phyloP scores from a whole-genome alignment of 1,284 basidiomycete genomes.

The Lignosus rhinocerotis region DNA sequence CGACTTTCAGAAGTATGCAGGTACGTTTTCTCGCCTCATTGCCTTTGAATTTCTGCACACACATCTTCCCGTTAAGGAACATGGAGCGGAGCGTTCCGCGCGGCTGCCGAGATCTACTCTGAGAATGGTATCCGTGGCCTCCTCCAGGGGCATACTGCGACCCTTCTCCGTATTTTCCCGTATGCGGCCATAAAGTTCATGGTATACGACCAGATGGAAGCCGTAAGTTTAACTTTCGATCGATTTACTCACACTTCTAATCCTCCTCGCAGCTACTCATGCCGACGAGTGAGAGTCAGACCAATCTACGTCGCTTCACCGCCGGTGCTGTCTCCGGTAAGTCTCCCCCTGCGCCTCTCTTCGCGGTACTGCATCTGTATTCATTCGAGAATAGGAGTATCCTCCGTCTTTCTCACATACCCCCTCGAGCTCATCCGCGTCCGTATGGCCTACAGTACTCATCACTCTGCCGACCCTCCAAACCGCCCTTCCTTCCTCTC shows the following conservation, averaged over 20 bases:
- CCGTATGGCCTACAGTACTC: slow-evolving; percentile 90
- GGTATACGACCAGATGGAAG: slow-evolving; percentile 89
- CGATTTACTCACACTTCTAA: neutral
- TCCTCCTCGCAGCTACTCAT: slow-evolving; percentile 61
- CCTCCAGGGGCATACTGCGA: slow-evolving; percentile 95
- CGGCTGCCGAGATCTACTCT: slow-evolving; percentile 79
- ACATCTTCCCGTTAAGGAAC: slow-evolving; percentile 50
- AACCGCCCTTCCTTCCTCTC: slow-evolving; percentile 60
- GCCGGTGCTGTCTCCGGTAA: slow-evolving; percentile 88
- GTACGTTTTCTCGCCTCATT: slow-evolving; percentile 42
- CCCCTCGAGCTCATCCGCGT: slow-evolving; percentile 96
- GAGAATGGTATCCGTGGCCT: slow-evolving; percentile 78
- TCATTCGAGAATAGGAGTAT: slow-evolving; percentile 60
- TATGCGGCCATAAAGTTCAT: slow-evolving; percentile 99
- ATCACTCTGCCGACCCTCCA: slow-evolving; percentile 25
- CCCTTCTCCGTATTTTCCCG: slow-evolving; percentile 84
- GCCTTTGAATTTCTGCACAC: neutral
- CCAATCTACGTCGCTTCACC: slow-evolving; percentile 80
- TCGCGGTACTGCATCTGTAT: neutral
- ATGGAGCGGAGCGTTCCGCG: slow-evolving; percentile 85
- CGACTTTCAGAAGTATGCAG: slow-evolving; percentile 93
- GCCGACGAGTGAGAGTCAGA: slow-evolving; percentile 80
- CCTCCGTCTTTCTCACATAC: slow-evolving; percentile 91
- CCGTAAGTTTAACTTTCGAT: slow-evolving; percentile 44
- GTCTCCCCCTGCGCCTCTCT: slow-evolving; percentile 13